A percentile compares a stretch with the other conserved stretches of the same genome.
These are phyloP conservation scores for Cyberlindnera maritima DNA, from an alignment of 805 yeast genomes.

Conservation along the genomic window DNA sequence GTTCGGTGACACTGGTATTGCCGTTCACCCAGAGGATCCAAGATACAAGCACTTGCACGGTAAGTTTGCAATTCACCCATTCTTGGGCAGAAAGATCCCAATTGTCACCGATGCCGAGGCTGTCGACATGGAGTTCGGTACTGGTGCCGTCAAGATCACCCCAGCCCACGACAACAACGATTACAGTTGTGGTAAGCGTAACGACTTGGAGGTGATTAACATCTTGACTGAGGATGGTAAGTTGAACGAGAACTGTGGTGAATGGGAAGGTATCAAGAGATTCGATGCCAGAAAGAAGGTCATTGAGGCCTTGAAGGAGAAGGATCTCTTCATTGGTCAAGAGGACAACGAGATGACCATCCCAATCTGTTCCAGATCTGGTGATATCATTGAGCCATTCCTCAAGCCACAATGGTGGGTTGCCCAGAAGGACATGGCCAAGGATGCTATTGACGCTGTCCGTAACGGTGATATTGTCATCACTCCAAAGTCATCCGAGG, in stretches of 20 bases:
- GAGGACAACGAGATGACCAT: conserved; percentile 94
- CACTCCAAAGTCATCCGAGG: conserved; percentile 84
- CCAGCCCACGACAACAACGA: conserved; percentile 99
- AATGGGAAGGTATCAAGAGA: conserved; percentile 87
- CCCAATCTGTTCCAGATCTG: conserved; percentile 93
- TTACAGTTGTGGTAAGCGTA: conserved; percentile 95
- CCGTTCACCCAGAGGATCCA: conserved; percentile 93
- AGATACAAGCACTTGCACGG: conserved; percentile 96
- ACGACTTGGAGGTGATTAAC: conserved; percentile 81
- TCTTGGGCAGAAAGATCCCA: conserved; percentile 80
- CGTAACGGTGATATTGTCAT: conserved; percentile 76
- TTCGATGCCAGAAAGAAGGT: conserved; percentile 90
- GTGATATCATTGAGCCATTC: conserved; percentile 94
- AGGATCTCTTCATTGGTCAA: conserved; percentile 78
- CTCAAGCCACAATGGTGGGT: conserved; percentile 99
- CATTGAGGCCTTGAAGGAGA: conserved; percentile 71
- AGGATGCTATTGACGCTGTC: conserved; percentile 82
- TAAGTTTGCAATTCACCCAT: conserved; percentile 86
- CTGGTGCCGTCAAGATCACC: conserved; percentile 99
- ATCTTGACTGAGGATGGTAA: conserved; percentile 90
- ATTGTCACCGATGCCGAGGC: conserved; percentile 88
- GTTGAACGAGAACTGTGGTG: conserved; percentile 90
- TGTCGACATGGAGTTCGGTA: conserved; percentile 99
- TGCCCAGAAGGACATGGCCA: conserved; percentile 83
- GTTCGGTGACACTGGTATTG: conserved; percentile 97